Conservation (phyloP, 2,329 filamentous ascomycete genomes). For the Neofusicoccum parvum region DNA sequence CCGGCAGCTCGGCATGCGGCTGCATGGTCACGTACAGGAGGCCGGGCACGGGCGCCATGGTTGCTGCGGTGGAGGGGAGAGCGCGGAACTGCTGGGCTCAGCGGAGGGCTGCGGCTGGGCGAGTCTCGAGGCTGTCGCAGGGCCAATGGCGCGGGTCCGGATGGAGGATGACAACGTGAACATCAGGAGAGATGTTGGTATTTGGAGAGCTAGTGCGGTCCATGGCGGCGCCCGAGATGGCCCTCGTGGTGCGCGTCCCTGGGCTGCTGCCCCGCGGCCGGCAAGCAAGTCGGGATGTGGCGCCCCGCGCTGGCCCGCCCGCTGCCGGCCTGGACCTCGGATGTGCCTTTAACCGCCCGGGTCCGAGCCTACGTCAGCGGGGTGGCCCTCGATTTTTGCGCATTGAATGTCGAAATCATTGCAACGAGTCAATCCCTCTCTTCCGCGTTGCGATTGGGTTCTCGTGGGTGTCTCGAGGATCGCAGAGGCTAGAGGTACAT, state of each 20-base stretch:
- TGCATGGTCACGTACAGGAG: slow-evolving; percentile 88
- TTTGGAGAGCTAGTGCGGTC: background rate
- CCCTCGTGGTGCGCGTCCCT: background rate
- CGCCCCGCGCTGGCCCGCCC: slow-evolving; percentile 7
- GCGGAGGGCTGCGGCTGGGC: background rate
- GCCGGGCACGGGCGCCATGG: slow-evolving; percentile 58
- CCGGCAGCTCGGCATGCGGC: slow-evolving; percentile 66
- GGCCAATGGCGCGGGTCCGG: slow-evolving; percentile 9
- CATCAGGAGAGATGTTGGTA: slow-evolving; percentile 15
- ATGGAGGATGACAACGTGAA: background rate
- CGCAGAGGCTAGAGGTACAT: too few relatives aligned
- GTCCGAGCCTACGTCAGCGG: background rate
- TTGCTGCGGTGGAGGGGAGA: background rate
- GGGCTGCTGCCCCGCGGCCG: slow-evolving; percentile 10
- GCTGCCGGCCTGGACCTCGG: background rate
- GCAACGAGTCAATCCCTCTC: too few relatives aligned
- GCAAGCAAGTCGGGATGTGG: slow-evolving; percentile 16
- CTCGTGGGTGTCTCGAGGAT: too few relatives aligned
- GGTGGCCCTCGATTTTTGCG: background rate
- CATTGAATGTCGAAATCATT: too few relatives aligned
- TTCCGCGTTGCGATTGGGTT: too few relatives aligned
- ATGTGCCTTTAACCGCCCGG: slow-evolving; percentile 9
- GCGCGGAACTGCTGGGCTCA: background rate
- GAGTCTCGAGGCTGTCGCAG: background rate
- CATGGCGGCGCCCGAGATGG: background rate